Evolutionary conservation across 176 grass and related monocot genomes (phyloP).

Genomic region (Poa pratensis): DNA sequence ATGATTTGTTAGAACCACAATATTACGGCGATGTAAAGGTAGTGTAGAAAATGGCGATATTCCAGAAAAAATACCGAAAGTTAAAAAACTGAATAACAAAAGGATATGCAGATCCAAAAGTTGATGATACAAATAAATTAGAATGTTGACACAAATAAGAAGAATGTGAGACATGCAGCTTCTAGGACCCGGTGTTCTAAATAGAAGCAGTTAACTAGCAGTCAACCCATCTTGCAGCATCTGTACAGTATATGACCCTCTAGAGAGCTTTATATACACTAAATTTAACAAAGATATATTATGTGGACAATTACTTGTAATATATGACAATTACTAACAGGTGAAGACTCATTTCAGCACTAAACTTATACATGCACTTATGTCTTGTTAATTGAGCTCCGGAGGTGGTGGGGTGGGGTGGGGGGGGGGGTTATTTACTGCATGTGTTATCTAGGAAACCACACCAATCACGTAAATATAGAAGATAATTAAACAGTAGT

Average conservation of each 20-base stretch:
- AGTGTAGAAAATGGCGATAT: constrained; percentile 6
- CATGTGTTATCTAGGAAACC: not conserved
- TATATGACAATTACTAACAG: constrained; percentile 5
- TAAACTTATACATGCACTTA: not conserved
- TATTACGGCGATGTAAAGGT: not conserved
- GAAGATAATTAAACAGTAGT: constrained; percentile 18
- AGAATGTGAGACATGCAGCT: not conserved
- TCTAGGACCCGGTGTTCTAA: not conserved
- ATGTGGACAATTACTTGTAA: not conserved
- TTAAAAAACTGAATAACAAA: not conserved
- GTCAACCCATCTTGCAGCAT: not conserved
- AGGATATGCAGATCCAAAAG: not conserved
- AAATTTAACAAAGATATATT: not conserved
- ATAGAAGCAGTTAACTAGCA: constrained; percentile 5
- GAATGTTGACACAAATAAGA: constrained; percentile 15
- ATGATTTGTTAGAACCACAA: constrained; percentile 41
- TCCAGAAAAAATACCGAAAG: not conserved
- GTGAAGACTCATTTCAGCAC: constrained; percentile 13
- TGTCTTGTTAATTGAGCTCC: not conserved
- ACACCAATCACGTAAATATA: constrained; percentile 17
- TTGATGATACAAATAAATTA: constrained; percentile 4
- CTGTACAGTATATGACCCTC: not conserved
- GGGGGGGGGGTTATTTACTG: not conserved
- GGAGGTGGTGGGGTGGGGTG: too few relatives aligned
- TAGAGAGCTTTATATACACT: not conserved